Evolutionary conservation across 768 basidiomycete genomes (phyloP).

Genomic region (Lactarius sanguifluus): DNA sequence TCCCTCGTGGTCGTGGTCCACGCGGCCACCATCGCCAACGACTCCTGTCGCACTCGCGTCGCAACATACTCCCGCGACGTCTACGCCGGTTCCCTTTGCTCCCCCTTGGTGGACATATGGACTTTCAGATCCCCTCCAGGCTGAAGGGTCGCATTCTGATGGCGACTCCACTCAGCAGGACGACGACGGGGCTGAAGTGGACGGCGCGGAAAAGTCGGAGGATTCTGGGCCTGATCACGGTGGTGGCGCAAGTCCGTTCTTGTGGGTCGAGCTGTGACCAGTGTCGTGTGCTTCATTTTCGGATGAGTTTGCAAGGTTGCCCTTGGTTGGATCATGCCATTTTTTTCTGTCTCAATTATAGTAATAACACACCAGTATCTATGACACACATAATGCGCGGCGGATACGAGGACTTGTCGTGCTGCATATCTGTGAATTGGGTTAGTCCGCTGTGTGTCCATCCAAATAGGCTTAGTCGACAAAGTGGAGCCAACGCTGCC

Average conservation of each 20-base stretch:
- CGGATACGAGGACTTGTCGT: background rate
- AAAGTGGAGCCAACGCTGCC: background rate
- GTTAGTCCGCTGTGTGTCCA: background rate
- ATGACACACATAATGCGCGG: background rate
- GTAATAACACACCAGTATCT: background rate
- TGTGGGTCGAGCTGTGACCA: slow-evolving; percentile 25
- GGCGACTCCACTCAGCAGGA: slow-evolving; percentile 5
- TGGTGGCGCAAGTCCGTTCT: background rate
- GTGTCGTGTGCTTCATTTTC: background rate
- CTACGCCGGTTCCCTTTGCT: slow-evolving; percentile 1
- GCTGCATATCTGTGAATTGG: background rate
- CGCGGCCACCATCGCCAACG: slow-evolving; percentile 7
- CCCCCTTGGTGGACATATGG: slow-evolving; percentile 17
- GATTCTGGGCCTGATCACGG: slow-evolving; percentile 7
- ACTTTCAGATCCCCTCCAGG: slow-evolving; percentile 1
- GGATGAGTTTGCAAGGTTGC: background rate
- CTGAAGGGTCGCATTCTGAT: background rate
- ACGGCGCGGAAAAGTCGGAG: slow-evolving; percentile 26
- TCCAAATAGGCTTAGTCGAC: background rate
- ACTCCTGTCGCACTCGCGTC: background rate
- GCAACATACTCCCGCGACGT: slow-evolving; percentile 7
- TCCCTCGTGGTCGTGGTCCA: background rate
- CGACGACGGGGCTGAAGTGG: slow-evolving; percentile 16
- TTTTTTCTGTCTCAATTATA: background rate
- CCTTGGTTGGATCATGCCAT: background rate